Evolutionary conservation across 75 land plant species (phyloP).

Genomic region (Cupressus sempervirens): DNA sequence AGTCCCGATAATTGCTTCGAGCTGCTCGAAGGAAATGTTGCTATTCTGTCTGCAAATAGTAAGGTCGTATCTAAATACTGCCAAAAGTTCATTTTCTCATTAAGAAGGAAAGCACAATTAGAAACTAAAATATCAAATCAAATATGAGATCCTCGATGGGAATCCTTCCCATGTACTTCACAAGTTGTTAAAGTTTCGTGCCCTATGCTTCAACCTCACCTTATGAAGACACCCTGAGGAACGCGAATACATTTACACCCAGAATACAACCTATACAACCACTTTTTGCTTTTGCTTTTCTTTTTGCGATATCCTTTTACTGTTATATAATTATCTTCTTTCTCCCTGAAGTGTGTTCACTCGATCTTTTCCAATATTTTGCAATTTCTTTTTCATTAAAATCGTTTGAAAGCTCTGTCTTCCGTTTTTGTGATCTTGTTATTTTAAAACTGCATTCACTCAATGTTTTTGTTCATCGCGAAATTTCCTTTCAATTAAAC

Average conservation of each 20-base stretch:
- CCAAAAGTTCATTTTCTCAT: background rate
- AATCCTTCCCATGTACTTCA: background rate
- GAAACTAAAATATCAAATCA: background rate
- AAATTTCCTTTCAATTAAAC: no score
- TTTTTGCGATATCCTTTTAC: no score
- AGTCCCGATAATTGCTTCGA: background rate
- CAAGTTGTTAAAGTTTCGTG: background rate
- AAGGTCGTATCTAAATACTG: background rate
- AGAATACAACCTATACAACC: background rate
- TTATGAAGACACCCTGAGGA: background rate
- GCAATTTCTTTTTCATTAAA: background rate
- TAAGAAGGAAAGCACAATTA: background rate
- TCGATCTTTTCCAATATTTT: background rate
- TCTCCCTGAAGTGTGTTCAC: background rate
- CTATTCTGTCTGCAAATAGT: background rate
- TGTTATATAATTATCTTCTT: no score
- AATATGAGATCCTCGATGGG: background rate
- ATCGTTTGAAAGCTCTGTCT: background rate
- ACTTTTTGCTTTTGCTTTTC: background rate
- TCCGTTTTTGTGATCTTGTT: background rate
- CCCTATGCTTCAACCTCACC: background rate
- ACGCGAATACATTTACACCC: background rate
- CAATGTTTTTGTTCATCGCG: no score
- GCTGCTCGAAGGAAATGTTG: background rate
- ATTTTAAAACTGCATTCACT: background rate